These are phyloP conservation scores for Didymella arachidicola DNA, from an alignment of 2,329 filamentous ascomycete species.

Conservation along the genomic window DNA sequence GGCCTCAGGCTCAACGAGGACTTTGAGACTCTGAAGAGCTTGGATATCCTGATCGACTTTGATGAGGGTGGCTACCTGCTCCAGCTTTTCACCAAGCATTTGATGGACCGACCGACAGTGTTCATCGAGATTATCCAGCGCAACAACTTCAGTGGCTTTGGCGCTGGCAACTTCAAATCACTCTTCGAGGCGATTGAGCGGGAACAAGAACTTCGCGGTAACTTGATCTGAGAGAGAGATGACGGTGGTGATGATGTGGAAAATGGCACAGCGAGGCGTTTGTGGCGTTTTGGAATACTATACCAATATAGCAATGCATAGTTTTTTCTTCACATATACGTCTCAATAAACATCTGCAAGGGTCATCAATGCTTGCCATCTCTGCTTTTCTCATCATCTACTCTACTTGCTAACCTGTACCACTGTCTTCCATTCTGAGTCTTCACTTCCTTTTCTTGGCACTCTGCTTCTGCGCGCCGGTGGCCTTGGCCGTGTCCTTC, in stretches of 20 bases:
- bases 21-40: slow-evolving; percentile 74
- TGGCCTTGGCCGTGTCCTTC: slow-evolving; percentile 31
- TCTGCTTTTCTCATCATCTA: no score
- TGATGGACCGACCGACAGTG: slow-evolving; percentile 94
- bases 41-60: slow-evolving; percentile 94
- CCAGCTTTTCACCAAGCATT: slow-evolving; percentile 70
- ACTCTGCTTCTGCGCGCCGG: slow-evolving; percentile 38
- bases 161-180: slow-evolving; percentile 94
- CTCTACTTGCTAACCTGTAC: no score
- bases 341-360: no score
- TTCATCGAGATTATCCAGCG: slow-evolving; percentile 97
- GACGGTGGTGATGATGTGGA: neutral
- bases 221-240: slow-evolving; percentile 59
- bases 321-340: neutral
- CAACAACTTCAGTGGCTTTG: slow-evolving; percentile 89
- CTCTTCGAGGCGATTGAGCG: slow-evolving; percentile 95
- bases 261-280: slow-evolving; percentile 14
- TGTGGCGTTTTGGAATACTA: slow-evolving; percentile 13
- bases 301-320: slow-evolving; percentile 18
- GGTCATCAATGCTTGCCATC: no score
- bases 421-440: neutral
- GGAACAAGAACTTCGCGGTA: slow-evolving; percentile 86
- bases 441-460: slow-evolving; percentile 45
- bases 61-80: slow-evolving; percentile 88
- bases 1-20: slow-evolving; percentile 74